A percentile compares a stretch with the other conserved stretches of the same genome.
Conservation (phyloP, 345 rosid species). For the Citrus reticulata region DNA sequence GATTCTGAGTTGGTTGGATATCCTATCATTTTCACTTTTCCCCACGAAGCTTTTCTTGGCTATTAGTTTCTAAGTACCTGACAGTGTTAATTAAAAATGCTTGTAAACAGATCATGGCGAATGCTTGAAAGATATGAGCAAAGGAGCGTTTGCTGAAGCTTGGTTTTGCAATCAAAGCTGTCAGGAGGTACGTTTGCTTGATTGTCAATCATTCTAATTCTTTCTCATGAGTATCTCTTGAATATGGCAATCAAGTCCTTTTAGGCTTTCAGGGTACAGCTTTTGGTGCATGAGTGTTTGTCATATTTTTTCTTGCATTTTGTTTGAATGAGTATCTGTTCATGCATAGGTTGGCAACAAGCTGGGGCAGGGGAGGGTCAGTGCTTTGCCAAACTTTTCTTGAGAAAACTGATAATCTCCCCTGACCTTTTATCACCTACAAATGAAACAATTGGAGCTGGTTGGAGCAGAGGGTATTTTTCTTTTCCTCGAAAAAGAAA, state of each 20-base stretch:
- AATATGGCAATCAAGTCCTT: not conserved
- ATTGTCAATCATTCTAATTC: conserved; percentile 3
- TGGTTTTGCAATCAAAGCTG: conserved; percentile 74
- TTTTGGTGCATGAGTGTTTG: conserved; percentile 10
- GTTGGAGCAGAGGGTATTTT: not conserved
- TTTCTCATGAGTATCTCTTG: conserved; percentile 1
- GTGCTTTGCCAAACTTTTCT: not conserved
- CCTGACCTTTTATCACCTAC: not conserved
- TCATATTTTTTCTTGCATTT: not conserved
- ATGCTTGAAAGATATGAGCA: conserved; percentile 44
- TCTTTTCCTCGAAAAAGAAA: not conserved
- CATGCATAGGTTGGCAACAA: not conserved
- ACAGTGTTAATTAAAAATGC: conserved; percentile 4
- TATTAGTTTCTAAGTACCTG: conserved; percentile 15
- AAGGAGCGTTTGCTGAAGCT: conserved; percentile 42
- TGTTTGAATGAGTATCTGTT: not conserved
- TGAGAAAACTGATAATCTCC: not conserved
- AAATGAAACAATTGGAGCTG: not conserved
- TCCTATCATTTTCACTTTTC: not conserved
- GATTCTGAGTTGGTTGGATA: not conserved
- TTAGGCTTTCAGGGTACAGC: not conserved
- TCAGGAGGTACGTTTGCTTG: conserved; percentile 51
- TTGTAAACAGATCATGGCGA: conserved; percentile 63
- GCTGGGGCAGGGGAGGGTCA: not conserved
- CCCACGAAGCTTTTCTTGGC: not conserved